These are phyloP conservation scores for Epichloe gansuensis DNA, from an alignment of 2,329 filamentous ascomycete species.

Conservation along the genomic window DNA sequence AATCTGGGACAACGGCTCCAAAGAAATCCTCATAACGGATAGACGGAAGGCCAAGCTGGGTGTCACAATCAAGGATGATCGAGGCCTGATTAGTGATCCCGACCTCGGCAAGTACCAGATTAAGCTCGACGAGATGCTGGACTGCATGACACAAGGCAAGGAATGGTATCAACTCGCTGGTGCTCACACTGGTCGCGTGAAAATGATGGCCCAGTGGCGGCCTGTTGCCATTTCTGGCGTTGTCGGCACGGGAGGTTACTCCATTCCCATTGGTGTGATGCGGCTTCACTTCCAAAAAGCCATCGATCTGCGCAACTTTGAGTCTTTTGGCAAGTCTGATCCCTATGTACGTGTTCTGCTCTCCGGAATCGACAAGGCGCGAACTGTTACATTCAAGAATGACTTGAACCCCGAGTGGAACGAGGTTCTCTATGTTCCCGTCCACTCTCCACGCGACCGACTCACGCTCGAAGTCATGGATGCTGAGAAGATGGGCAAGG, in stretches of 20 bases:
- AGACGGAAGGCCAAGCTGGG: constrained; percentile 82
- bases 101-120: constrained; percentile 88
- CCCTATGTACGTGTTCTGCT: constrained; percentile 82
- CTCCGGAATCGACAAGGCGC: constrained; percentile 78
- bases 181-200: constrained; percentile 69
- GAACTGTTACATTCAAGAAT: constrained; percentile 92
- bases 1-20: constrained; percentile 84
- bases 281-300: constrained; percentile 83
- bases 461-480: constrained; percentile 93
- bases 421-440: constrained; percentile 84
- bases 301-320: constrained; percentile 74
- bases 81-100: constrained; percentile 71
- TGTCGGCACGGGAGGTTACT: constrained; percentile 73
- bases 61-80: constrained; percentile 88
- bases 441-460: constrained; percentile 74
- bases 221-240: constrained; percentile 78
- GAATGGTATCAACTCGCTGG: constrained; percentile 91
- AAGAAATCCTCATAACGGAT: constrained; percentile 92
- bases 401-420: constrained; percentile 94
- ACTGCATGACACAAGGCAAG: constrained; percentile 80
- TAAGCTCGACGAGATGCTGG: constrained; percentile 85
- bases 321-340: constrained; percentile 93
- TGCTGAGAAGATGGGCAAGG: constrained; percentile 80
- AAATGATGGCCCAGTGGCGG: constrained; percentile 90
- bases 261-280: constrained; percentile 90